Percentiles rank a stretch among this genome's conserved stretches.
Evolutionary conservation across 1,284 basidiomycete species (phyloP).

Genomic region (Tremellales sp.): DNA sequence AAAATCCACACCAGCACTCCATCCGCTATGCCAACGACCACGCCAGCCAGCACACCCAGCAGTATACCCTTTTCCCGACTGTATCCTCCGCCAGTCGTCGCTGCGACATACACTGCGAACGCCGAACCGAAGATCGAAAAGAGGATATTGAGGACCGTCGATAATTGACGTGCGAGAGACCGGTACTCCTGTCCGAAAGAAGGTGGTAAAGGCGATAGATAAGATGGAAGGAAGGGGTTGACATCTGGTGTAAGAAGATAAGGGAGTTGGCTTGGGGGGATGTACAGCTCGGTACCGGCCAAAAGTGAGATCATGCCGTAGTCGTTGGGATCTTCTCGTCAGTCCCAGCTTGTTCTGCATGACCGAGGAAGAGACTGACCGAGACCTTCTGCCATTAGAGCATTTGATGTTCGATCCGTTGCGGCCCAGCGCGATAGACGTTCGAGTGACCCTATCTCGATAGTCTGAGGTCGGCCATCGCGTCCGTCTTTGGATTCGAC

Average conservation of each 20-base stretch:
- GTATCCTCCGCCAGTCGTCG: conserved; percentile 33
- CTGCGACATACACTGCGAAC: conserved; percentile 35
- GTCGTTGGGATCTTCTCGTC: conserved; percentile 24
- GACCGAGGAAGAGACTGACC: neutral
- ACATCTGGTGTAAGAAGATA: conserved; percentile 18
- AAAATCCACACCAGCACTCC: conserved; percentile 31
- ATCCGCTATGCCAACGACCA: conserved; percentile 37
- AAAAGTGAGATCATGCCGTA: conserved; percentile 34
- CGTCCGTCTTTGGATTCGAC: neutral
- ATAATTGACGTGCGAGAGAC: conserved; percentile 21
- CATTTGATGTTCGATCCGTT: neutral
- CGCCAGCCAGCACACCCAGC: conserved; percentile 30
- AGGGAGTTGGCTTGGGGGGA: conserved; percentile 25
- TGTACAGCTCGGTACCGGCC: conserved; percentile 37
- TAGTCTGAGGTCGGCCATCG: conserved; percentile 1
- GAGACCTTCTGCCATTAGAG: neutral
- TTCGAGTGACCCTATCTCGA: conserved; percentile 7
- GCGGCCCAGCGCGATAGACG: conserved; percentile 10
- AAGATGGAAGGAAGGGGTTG: conserved; percentile 35
- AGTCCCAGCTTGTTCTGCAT: conserved; percentile 4
- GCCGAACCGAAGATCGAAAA: conserved; percentile 40
- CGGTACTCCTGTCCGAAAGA: conserved; percentile 34
- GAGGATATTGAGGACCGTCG: conserved; percentile 38
- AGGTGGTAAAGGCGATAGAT: conserved; percentile 27
- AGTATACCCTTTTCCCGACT: conserved; percentile 22